Evolutionary conservation across 2,329 filamentous ascomycete genomes (phyloP), one percentile per base, ranked within the genome.

Genomic region (Leptosphaerulina australis): DNA sequence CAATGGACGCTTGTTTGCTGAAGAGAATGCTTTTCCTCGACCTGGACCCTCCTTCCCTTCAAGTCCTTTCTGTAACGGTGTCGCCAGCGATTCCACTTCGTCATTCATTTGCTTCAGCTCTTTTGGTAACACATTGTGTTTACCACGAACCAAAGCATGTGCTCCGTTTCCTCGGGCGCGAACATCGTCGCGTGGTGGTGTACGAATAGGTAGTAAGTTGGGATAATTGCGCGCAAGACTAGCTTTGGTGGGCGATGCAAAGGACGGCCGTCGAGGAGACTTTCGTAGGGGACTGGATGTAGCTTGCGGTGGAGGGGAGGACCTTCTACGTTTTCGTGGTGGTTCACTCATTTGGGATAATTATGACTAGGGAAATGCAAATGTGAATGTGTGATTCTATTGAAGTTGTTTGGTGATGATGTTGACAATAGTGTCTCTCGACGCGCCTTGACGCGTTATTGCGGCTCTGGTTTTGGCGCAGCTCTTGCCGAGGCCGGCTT

Each of bases 171-270:
- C 25, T 28, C 17, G 15, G 14, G 18, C 8, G 12, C 26, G 30
- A 18, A 29, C 11, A 8, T 36, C 15, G 5, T 46, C 31, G 18
- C 20, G 36, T 8, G 31, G 30, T 3, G 48, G 31, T 22, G 48
- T 51, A n/a, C 56, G 63, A 36, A 49, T 49, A 12, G 59, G 58
- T 11, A 69, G 44, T 2, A 73, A 56, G 28, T 61, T 64, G 3
- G 72, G 71, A 46, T 75, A 71, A 54, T 67, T 71, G 44, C 72
- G 71, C 50, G 72, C 60, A 20, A 74, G 65, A 43, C 69, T 74
- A 17, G 72, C 68, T 63, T 72, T 74, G 2, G 71, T 75, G 12
- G 73, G 73, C 14, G 73, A 75, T 35, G 67, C 66, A 40, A 67
- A 75, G 2, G 72, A 75, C 0, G 70, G 63, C 38, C 71, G 60